These are phyloP conservation scores for Pythium monospermum DNA, from an alignment of 352 stramenopile genomes.

Conservation along the genomic window DNA sequence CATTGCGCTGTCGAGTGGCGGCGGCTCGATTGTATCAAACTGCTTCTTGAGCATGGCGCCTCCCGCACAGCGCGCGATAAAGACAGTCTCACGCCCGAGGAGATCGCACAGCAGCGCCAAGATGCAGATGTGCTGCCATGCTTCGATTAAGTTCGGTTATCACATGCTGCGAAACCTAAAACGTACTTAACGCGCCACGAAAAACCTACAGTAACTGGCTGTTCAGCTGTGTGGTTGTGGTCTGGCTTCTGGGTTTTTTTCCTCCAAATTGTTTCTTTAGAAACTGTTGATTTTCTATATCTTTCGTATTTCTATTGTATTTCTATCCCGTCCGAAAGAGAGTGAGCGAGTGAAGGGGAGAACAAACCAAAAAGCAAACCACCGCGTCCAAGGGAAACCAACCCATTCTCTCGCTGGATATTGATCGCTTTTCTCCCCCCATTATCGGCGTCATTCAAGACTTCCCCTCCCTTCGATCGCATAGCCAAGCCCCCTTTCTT, in stretches of 20 bases:
- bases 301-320: conserved; percentile 18
- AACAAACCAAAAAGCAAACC: conserved; percentile 13
- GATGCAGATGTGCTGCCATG: conserved; percentile 17
- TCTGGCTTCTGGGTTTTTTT: conserved; percentile 22
- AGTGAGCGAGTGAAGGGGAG: background rate
- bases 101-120: conserved; percentile 25
- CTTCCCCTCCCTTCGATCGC: background rate
- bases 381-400: too few relatives aligned
- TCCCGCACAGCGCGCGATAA: conserved; percentile 29
- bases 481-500: background rate
- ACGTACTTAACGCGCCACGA: too few relatives aligned
- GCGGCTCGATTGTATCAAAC: conserved; percentile 48
- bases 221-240: conserved; percentile 1
- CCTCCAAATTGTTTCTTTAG: conserved; percentile 1
- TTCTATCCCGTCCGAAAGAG: background rate
- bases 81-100: conserved; percentile 29
- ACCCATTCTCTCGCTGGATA: too few relatives aligned
- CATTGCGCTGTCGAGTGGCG: conserved; percentile 76
- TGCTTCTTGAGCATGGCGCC: conserved; percentile 46
- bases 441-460: too few relatives aligned
- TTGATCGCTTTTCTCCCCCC: too few relatives aligned
- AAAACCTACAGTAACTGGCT: background rate
- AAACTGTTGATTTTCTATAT: conserved; percentile 16
- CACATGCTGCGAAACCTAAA: too few relatives aligned
- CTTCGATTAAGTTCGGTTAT: conserved; percentile 13